Conservation (phyloP, 805 yeast genomes). For the Ogataea dorogensis region DNA sequence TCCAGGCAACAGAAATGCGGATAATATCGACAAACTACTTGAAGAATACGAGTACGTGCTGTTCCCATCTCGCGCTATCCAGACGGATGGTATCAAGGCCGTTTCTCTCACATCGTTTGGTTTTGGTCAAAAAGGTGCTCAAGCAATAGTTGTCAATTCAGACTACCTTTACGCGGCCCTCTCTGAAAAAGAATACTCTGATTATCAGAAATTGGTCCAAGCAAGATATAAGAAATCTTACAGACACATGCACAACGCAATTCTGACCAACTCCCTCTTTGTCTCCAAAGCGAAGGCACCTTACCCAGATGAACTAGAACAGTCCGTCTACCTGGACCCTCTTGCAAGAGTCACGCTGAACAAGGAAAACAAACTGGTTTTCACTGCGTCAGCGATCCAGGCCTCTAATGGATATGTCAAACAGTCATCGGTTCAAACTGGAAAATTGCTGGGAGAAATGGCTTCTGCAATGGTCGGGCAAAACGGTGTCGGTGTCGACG, state of each 20-base stretch:
- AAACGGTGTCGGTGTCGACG: conserved; percentile 93
- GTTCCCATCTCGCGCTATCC: conserved; percentile 90
- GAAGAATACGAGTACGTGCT: conserved; percentile 85
- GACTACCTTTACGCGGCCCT: conserved; percentile 89
- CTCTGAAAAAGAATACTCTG: conserved; percentile 66
- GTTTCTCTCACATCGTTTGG: conserved; percentile 97
- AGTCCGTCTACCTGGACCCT: conserved; percentile 92
- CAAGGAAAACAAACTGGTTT: conserved; percentile 42
- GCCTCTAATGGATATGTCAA: conserved; percentile 41
- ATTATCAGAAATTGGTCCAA: conserved; percentile 67
- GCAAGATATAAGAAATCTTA: conserved; percentile 86
- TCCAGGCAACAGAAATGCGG: conserved; percentile 99
- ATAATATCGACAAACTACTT: conserved; percentile 81
- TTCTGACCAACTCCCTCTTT: conserved; percentile 87
- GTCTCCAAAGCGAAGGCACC: conserved; percentile 94
- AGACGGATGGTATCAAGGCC: conserved; percentile 97
- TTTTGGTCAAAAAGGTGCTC: conserved; percentile 99
- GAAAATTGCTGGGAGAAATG: conserved; percentile 56
- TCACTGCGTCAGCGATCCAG: conserved; percentile 53
- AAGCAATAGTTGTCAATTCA: conserved; percentile 87
- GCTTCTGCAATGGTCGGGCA: conserved; percentile 46
- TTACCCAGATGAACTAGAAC: conserved; percentile 83
- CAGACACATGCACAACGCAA: conserved; percentile 93
- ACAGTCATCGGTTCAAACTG: conserved; percentile 53
- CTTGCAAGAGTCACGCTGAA: conserved; percentile 64